A percentile compares a stretch with the other conserved stretches of the same genome.
phyloP scores from a whole-genome alignment of 306 rosid species.

The Geum urbanum region DNA sequence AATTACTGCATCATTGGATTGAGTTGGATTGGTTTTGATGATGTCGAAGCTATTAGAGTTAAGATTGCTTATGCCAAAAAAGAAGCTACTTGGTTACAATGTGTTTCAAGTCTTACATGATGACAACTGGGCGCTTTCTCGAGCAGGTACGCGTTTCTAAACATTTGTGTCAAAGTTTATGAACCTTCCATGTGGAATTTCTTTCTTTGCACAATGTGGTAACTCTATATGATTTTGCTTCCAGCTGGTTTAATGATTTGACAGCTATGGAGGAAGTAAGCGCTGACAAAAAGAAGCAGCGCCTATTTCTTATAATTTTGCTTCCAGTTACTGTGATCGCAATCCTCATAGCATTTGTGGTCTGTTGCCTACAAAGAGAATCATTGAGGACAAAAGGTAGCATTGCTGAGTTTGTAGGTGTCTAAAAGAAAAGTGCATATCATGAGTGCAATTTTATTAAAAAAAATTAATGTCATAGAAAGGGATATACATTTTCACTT shows the following conservation, averaged over 20 bases:
- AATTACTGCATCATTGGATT: constrained; percentile 34
- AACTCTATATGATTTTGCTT: not conserved
- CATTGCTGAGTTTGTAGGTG: no score
- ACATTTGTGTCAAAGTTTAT: no score
- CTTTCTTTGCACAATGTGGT: no score
- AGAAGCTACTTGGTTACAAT: constrained; percentile 41
- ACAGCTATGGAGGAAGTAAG: constrained; percentile 21
- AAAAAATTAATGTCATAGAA: no score
- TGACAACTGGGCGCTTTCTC: constrained; percentile 52
- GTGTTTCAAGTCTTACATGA: constrained; percentile 49
- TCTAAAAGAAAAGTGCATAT: no score
- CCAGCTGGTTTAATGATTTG: not conserved
- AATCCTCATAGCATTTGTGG: not conserved
- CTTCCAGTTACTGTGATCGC: not conserved
- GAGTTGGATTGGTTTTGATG: constrained; percentile 48
- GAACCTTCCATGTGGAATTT: no score
- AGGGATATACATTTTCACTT: no score
- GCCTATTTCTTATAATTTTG: constrained; percentile 9
- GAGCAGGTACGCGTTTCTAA: constrained; percentile 19
- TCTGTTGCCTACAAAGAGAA: not conserved
- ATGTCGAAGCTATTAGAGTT: constrained; percentile 38
- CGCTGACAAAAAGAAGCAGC: not conserved
- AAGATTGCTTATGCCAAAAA: constrained; percentile 54
- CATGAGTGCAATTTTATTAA: no score
- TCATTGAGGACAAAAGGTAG: constrained; percentile 4